phyloP scores from a whole-genome alignment of 1,284 basidiomycete species.

The Wallemia hederae region DNA sequence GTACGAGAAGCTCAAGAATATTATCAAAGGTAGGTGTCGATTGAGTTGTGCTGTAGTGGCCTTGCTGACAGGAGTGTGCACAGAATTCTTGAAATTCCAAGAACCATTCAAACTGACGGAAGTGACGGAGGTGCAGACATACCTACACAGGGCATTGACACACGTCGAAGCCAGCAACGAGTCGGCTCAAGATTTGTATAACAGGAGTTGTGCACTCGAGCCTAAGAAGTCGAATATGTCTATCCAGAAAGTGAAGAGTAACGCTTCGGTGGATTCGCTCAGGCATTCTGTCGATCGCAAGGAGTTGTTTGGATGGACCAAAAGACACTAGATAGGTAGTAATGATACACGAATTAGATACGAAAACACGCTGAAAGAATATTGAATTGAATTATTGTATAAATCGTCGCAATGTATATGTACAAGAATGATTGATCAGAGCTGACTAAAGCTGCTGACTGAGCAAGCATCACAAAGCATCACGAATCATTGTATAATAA shows the following conservation, averaged over 20 bases:
- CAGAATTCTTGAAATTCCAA: slow-evolving; percentile 82
- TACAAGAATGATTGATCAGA: no score
- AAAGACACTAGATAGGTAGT: background rate
- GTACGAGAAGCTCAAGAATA: slow-evolving; percentile 63
- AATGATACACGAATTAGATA: background rate
- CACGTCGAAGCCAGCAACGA: background rate
- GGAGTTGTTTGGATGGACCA: background rate
- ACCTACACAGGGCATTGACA: slow-evolving; percentile 21
- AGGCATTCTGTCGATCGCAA: background rate
- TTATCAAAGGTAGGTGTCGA: slow-evolving; percentile 39
- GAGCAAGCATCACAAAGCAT: no score
- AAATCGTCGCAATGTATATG: no score
- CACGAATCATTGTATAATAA: no score
- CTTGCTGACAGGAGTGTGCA: background rate
- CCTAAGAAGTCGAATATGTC: background rate
- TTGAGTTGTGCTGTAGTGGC: slow-evolving; percentile 3
- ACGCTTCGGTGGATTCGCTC: background rate
- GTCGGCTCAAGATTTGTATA: background rate
- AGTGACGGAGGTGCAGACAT: slow-evolving; percentile 54
- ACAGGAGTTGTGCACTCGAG: background rate
- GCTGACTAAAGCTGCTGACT: no score
- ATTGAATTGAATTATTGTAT: background rate
- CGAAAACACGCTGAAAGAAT: background rate
- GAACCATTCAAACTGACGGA: slow-evolving; percentile 49
- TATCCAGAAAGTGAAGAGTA: background rate